Conservation (phyloP, 225 moss, liverwort and hornwort species). For the Straminergon stramineum region DNA sequence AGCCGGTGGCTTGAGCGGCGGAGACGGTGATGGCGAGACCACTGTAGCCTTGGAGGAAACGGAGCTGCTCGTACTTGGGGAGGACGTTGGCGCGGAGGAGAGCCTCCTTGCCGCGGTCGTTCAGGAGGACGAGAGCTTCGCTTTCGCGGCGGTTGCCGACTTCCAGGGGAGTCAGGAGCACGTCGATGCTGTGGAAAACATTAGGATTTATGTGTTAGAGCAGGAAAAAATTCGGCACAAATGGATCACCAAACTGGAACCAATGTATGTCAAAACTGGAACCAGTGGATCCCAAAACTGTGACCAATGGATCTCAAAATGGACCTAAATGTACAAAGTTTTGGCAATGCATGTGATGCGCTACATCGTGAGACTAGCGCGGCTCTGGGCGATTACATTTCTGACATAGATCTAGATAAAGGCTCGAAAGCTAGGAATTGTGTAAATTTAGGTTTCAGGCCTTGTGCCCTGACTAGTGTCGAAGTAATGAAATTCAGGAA, state of each 20-base stretch:
- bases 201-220: neutral
- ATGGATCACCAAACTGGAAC: neutral
- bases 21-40: conserved; percentile 48
- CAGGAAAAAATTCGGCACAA: neutral
- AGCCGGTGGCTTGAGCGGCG: conserved; percentile 34
- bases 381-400: neutral
- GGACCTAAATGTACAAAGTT: neutral
- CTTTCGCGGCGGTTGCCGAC: conserved; percentile 40
- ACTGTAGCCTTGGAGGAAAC: conserved; percentile 44
- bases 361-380: neutral
- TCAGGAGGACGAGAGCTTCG: conserved; percentile 38
- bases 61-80: conserved; percentile 47
- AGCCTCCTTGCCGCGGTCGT: conserved; percentile 45
- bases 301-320: neutral
- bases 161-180: conserved; percentile 39
- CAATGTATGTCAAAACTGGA: neutral
- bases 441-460: neutral
- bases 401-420: neutral
- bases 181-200: conserved; percentile 21
- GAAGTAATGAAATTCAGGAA: neutral
- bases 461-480: neutral
- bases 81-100: conserved; percentile 37
- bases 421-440: neutral
- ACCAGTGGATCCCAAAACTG: neutral
- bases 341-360: neutral